phyloP scores from a whole-genome alignment of 1,284 basidiomycete species.

The Volvariella surrecta region DNA sequence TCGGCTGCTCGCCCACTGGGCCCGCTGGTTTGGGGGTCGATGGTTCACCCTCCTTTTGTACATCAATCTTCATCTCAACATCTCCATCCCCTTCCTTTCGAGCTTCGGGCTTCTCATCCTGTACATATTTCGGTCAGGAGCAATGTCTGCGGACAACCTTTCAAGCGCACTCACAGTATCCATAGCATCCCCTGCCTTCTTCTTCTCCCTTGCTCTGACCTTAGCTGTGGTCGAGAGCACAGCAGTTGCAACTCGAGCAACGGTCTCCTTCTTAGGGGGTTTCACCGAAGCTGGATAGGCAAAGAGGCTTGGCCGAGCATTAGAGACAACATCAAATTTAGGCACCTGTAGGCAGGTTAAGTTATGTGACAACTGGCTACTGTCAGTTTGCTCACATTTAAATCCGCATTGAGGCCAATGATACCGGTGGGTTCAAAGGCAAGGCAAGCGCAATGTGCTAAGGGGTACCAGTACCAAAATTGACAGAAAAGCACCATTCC shows the following conservation, averaged over 20 bases:
- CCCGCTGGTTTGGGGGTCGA: slow-evolving; percentile 49
- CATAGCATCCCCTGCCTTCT: slow-evolving; percentile 77
- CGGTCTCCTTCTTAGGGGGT: slow-evolving; percentile 85
- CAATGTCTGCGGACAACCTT: not conserved
- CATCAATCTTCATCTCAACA: slow-evolving; percentile 67
- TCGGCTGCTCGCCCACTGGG: slow-evolving; percentile 26
- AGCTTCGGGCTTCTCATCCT: slow-evolving; percentile 47
- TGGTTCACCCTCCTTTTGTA: slow-evolving; percentile 45
- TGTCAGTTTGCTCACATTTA: too few species aligned
- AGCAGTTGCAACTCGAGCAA: slow-evolving; percentile 85
- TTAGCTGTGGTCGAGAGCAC: slow-evolving; percentile 94
- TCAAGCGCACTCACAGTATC: slow-evolving; percentile 53
- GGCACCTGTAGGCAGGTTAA: too few species aligned
- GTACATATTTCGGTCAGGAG: not conserved
- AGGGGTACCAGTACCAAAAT: slow-evolving; percentile 99
- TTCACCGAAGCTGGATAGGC: slow-evolving; percentile 83
- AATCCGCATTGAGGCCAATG: slow-evolving; percentile 79
- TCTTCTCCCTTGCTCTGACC: slow-evolving; percentile 87
- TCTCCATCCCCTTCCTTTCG: slow-evolving; percentile 63
- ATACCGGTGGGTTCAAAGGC: slow-evolving; percentile 92
- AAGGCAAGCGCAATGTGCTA: slow-evolving; percentile 88
- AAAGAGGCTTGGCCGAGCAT: slow-evolving; percentile 81
- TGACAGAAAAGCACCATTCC: slow-evolving; percentile 96
- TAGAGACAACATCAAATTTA: slow-evolving; percentile 84
- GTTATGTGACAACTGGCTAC: too few species aligned